Base-by-base conservation (phyloP, 345 rosid species). In the Abelmoschus esculentus region DNA sequence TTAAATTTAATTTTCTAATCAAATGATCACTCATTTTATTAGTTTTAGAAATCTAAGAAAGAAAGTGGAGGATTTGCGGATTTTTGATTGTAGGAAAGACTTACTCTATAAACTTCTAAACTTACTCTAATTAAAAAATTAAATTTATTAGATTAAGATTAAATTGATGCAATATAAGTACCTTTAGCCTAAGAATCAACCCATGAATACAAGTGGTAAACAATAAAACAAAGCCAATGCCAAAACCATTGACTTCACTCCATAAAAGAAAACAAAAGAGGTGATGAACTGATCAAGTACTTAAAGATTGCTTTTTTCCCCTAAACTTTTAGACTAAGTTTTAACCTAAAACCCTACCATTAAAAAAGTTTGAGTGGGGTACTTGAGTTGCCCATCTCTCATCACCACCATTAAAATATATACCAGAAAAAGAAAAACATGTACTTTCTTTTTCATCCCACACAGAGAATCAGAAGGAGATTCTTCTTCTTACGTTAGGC, bases 301-400 rank as follows among this genome's bases (percentile, higher is more conserved):
- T 71, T 11, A 14, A 70, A 71, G 67, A 71, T 0, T 71, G 67
- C 67, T 71, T 71, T 71, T 46, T 13, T 11, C 5, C 26, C 0
- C 32, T 47, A 17, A 47, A 55, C 72, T 61, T 69, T 56, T 69
- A 69, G 72, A 56, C 52, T 7, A 36, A 6, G 12, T 40, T 31
- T 59, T 32, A 31, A 29, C 46, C 67, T 47, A 61, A 71, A 70
- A 71, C 14, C 59, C 22, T 47, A 71, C 67, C 74, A 71, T 71
- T 61, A 61, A 71, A 60, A 67, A 71, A 49, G 60, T 71, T 60
- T 71, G 7, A 71, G 59, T 71, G 67, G 67, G 19, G 67, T 13
- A 61, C 59, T 56, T 42, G 66, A 70, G 66, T 58, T 70, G 66
- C 55, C 73, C 73, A 71, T 70, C 59, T 70, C 44, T 58, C 54